Base-by-base conservation (phyloP, 805 yeast species). In the Alloascoidea hylecoeti region DNA sequence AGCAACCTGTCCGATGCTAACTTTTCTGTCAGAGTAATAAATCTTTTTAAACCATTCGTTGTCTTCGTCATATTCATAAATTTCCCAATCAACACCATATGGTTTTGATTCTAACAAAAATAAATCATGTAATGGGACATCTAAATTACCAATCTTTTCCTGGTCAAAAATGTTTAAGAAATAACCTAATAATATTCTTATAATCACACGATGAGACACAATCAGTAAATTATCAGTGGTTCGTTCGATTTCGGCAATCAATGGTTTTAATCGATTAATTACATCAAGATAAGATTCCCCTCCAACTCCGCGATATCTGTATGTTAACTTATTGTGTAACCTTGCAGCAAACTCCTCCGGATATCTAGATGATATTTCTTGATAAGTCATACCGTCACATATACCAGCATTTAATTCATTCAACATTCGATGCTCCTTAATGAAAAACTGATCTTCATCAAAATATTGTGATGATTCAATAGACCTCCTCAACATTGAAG, bases 201-300 rank as follows among this genome's bases (percentile, higher is more conserved):
- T 78, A 5, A 89, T 95, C 3, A 89, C 97, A 32, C 97, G 68
- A 54, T 89, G 98, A 2, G 95, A 77, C 0, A 89, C 70, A 16
- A 89, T 69, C 35, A 88, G 58, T 23, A 85, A 72, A 55, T 88
- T 94, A 49, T 85, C 94, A 5, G 83, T 79, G 34, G 94, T 83
- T 45, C 98, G 66, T 55, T 89, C 98, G 36, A 92, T 72, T 55
- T 89, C 98, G 9, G 85, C 85, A 44, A 89, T 89, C 15, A 89
- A 72, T 1, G 96, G 94, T 42, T 94, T 68, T 40, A 89, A 66
- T 44, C 98, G 67, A 46, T 86, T 84, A 50, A 92, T 79, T 9
- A 92, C 98, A 58, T 89, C 97, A 47, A 89, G 60, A 49, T 89
- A 89, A 0, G 95, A 82, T 57, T 89, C 98, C 14, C 98, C 98